These are phyloP conservation scores for Pseudogymnoascus sp. DNA, from an alignment of 2,329 filamentous ascomycete species.

Conservation along the genomic window DNA sequence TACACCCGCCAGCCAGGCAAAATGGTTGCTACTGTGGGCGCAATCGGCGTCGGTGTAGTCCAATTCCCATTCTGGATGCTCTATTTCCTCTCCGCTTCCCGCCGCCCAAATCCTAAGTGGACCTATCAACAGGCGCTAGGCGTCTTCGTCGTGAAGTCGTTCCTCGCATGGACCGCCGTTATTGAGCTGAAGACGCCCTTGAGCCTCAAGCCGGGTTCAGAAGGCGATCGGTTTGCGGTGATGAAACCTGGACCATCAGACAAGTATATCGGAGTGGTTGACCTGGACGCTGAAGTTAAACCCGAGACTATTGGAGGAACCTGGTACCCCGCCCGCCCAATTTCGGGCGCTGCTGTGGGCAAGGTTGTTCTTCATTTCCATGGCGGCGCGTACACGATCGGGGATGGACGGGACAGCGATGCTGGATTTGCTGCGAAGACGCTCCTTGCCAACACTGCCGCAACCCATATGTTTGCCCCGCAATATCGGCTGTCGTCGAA, in stretches of 20 bases:
- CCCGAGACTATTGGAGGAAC: constrained; percentile 26
- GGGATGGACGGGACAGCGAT: constrained; percentile 33
- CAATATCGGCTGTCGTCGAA: constrained; percentile 42
- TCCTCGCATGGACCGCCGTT: not conserved
- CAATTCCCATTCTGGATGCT: constrained; percentile 1
- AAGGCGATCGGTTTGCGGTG: not conserved
- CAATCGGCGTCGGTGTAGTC: not conserved
- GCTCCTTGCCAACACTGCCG: constrained; percentile 31
- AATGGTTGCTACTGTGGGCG: not conserved
- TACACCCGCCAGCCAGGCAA: not conserved
- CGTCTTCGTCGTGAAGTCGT: not conserved
- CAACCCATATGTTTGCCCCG: constrained; percentile 34
- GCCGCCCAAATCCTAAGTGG: not conserved
- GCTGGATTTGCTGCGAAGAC: constrained; percentile 28
- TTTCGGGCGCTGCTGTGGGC: constrained; percentile 3
- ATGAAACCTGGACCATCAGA: not conserved
- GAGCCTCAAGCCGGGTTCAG: not conserved
- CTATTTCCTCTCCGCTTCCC: not conserved
- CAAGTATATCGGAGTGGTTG: constrained; percentile 4
- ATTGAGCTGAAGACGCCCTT: not conserved
- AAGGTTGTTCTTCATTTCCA: constrained; percentile 40
- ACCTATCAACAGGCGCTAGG: not conserved
- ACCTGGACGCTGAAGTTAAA: not conserved
- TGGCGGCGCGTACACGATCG: constrained; percentile 40
- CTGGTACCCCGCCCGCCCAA: constrained; percentile 22